Evolutionary conservation across 163 green algal species (phyloP).

Genomic region (Scenedesmus sp.): DNA sequence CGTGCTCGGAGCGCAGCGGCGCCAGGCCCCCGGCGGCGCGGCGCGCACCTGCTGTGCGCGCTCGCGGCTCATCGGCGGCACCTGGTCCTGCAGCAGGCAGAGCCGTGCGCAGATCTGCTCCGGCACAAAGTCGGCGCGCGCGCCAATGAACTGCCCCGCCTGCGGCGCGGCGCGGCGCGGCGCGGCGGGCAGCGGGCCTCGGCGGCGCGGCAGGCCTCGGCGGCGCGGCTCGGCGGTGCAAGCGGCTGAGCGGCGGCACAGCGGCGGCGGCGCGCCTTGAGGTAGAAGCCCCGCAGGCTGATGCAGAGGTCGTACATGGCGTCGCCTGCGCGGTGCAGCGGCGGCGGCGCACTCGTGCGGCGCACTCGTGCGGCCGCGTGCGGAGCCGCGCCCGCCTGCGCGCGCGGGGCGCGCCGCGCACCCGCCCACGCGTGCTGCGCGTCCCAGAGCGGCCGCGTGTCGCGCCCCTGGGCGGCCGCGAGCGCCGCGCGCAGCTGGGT

Average conservation of each 20-base stretch:
- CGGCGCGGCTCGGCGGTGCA: background rate
- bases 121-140: conserved; percentile 89
- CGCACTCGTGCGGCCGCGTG: too few relatives aligned
- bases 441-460: background rate
- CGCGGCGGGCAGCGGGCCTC: too few relatives aligned
- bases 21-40: too few relatives aligned
- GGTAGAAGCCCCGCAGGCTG: conserved; percentile 87
- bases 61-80: conserved; percentile 57
- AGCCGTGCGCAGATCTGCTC: conserved; percentile 84
- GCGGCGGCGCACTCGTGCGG: too few relatives aligned
- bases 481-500: conserved; percentile 45
- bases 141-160: conserved; percentile 91
- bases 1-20: conserved; percentile 60
- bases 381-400: too few relatives aligned
- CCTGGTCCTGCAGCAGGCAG: conserved; percentile 85
- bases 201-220: too few relatives aligned
- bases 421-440: background rate
- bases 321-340: conserved; percentile 54
- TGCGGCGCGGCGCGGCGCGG: too few relatives aligned
- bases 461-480: background rate
- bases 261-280: conserved; percentile 84
- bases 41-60: conserved; percentile 7
- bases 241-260: too few relatives aligned
- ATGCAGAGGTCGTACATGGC: conserved; percentile 87
- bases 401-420: too few relatives aligned